Conservation (phyloP, 768 basidiomycete genomes). For the Kwoniella bestiolae region DNA sequence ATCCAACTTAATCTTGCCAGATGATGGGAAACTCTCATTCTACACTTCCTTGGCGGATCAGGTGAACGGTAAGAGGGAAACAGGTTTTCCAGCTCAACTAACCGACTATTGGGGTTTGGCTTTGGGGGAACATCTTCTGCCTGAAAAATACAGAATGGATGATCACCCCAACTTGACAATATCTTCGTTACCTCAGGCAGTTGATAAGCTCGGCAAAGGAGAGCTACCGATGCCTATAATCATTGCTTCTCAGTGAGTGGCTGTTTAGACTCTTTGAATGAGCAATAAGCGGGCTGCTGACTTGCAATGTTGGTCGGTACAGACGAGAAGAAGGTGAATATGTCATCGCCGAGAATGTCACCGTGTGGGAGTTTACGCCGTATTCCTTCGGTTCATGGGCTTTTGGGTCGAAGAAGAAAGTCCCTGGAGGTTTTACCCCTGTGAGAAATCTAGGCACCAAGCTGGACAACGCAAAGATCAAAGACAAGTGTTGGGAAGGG, state of each 20-base stretch:
- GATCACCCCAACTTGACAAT: constrained; percentile 51
- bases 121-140: constrained; percentile 52
- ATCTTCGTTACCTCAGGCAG: constrained; percentile 30
- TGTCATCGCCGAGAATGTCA: constrained; percentile 52
- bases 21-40: constrained; percentile 47
- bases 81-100: constrained; percentile 52
- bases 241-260: constrained; percentile 53
- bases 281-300: too few species aligned
- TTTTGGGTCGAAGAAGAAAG: constrained; percentile 56
- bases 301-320: background rate
- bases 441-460: constrained; percentile 67
- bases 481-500: constrained; percentile 69
- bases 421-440: constrained; percentile 67
- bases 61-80: constrained; percentile 44
- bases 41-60: constrained; percentile 51
- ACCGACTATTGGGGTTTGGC: constrained; percentile 56
- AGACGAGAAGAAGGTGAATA: constrained; percentile 51
- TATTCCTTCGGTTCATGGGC: constrained; percentile 55
- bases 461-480: constrained; percentile 65
- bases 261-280: too few species aligned
- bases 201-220: constrained; percentile 31
- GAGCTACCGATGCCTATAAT: constrained; percentile 55
- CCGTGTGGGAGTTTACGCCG: constrained; percentile 55
- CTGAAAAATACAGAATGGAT: constrained; percentile 44
- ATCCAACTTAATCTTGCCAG: constrained; percentile 53